These are phyloP conservation scores for Mycotypha africana DNA, from an alignment of 371 early-diverging fungal species.

Conservation along the genomic window DNA sequence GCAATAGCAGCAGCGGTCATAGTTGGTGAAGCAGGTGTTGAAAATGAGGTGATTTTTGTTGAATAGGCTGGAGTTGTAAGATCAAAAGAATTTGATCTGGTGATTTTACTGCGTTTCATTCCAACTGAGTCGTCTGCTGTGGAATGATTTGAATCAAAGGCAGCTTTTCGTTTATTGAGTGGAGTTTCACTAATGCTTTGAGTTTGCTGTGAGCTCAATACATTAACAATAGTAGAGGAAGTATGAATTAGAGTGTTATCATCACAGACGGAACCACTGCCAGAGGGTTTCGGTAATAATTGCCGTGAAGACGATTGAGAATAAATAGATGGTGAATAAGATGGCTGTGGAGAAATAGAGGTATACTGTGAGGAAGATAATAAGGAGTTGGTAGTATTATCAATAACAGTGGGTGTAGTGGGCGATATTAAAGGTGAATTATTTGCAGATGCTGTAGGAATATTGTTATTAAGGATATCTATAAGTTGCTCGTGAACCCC, in stretches of 20 bases:
- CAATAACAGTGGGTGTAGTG: background rate
- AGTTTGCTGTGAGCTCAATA: no score
- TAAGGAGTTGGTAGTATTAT: background rate
- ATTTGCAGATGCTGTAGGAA: no score
- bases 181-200: constrained; percentile 5
- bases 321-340: no score
- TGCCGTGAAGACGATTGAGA: constrained; percentile 11
- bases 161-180: background rate
- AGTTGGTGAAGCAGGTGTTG: constrained; percentile 11
- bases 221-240: background rate
- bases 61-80: no score
- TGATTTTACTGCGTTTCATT: no score
- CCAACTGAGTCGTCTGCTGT: no score
- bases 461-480: constrained; percentile 11
- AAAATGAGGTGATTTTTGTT: constrained; percentile 1
- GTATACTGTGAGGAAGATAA: no score
- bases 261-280: constrained; percentile 5
- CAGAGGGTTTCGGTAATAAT: constrained; percentile 20
- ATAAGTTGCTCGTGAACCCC: constrained; percentile 27
- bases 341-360: no score
- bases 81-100: constrained; percentile 9
- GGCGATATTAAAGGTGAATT: background rate
- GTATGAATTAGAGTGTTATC: background rate
- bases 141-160: no score
- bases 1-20: constrained; percentile 8